Conservation (phyloP, 106 monocot genomes). For the Vanilla planifolia region DNA sequence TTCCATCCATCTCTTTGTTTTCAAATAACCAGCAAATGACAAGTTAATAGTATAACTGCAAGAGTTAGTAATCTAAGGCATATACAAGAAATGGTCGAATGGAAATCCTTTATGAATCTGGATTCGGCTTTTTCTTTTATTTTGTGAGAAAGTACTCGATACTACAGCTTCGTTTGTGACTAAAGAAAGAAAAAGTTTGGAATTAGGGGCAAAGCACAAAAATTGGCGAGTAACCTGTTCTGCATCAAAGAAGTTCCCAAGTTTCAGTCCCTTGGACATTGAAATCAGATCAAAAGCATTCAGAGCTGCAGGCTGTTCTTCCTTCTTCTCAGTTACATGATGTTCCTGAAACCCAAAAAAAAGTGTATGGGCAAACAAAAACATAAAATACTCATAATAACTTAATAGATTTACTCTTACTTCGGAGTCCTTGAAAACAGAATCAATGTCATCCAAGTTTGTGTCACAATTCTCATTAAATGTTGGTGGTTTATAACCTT, state of each 20-base stretch:
- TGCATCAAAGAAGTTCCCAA: conserved; percentile 74
- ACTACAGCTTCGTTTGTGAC: not conserved
- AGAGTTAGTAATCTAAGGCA: no score
- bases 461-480: conserved; percentile 51
- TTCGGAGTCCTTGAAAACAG: conserved; percentile 44
- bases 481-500: conserved; percentile 44
- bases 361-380: not conserved
- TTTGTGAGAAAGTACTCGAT: not conserved
- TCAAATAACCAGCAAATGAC: no score
- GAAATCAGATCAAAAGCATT: conserved; percentile 98
- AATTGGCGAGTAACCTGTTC: conserved; percentile 45
- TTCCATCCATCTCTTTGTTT: no score
- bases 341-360: conserved; percentile 38
- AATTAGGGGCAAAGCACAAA: not conserved
- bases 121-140: not conserved
- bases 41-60: no score
- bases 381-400: not conserved
- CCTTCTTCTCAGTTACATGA: conserved; percentile 58
- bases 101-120: not conserved
- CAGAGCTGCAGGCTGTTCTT: conserved; percentile 70
- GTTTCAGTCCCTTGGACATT: conserved; percentile 81
- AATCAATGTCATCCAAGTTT: conserved; percentile 54
- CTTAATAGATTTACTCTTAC: conserved; percentile 11
- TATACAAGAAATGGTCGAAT: no score
- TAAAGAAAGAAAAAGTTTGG: not conserved